Evolutionary conservation across 1,139 yeast species (phyloP).

Genomic region (Taphrina deformans): DNA sequence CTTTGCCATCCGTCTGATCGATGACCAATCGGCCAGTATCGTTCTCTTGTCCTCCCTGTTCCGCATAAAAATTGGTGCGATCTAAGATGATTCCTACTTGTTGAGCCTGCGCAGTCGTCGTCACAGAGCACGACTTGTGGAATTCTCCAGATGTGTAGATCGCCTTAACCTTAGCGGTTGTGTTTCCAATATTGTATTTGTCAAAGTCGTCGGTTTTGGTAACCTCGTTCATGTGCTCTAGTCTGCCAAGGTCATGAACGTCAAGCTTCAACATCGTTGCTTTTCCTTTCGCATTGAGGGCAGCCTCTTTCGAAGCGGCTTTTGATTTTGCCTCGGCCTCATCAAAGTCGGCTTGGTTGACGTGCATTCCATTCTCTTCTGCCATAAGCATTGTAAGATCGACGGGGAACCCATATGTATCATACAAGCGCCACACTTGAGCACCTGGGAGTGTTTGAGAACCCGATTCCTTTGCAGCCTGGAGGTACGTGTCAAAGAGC

Average conservation of each 20-base stretch:
- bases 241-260: constrained; percentile 75
- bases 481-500: constrained; percentile 88
- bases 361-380: constrained; percentile 91
- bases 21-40: constrained; percentile 91
- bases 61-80: constrained; percentile 93
- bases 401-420: constrained; percentile 99
- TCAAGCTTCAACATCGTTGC: constrained; percentile 68
- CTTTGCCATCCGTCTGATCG: constrained; percentile 57
- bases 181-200: constrained; percentile 53
- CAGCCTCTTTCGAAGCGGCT: constrained; percentile 61
- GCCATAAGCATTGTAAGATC: constrained; percentile 98
- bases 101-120: constrained; percentile 51
- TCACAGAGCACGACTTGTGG: constrained; percentile 60
- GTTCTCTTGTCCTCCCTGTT: constrained; percentile 98
- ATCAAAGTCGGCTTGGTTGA: constrained; percentile 89
- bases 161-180: constrained; percentile 56
- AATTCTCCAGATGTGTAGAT: constrained; percentile 53
- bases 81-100: constrained; percentile 81
- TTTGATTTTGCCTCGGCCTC: constrained; percentile 81
- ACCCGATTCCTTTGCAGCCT: constrained; percentile 61
- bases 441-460: constrained; percentile 80
- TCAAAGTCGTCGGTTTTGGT: constrained; percentile 78
- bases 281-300: constrained; percentile 72
- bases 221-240: constrained; percentile 50
- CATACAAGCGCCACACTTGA: constrained; percentile 97